phyloP scores from a whole-genome alignment of 495 filamentous ascomycete genomes.

The Talaromyces ruber region DNA sequence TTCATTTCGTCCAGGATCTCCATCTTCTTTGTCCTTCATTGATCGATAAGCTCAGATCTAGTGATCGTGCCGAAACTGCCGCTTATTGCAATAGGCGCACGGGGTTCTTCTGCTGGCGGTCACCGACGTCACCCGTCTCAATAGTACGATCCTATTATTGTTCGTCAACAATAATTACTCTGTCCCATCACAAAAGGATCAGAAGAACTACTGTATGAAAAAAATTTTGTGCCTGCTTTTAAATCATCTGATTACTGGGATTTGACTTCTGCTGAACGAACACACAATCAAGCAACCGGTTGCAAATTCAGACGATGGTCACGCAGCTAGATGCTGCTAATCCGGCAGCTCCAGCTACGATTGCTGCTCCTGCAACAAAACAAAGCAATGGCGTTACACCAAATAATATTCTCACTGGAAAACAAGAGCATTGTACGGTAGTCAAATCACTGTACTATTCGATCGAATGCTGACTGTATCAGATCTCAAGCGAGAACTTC shows the following conservation, averaged over 20 bases:
- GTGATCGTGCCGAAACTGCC: neutral
- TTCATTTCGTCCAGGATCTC: neutral
- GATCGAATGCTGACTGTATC: conserved; percentile 18
- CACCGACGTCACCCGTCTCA: neutral
- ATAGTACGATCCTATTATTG: neutral
- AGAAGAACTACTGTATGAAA: neutral
- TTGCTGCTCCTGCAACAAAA: neutral
- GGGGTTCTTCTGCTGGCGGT: neutral
- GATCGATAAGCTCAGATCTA: neutral
- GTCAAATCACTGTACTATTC: neutral
- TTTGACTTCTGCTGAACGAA: conserved; percentile 14
- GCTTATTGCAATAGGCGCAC: neutral
- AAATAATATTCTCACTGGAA: conserved; percentile 68
- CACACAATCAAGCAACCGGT: conserved; percentile 10
- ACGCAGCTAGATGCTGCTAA: neutral
- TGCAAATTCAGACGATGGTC: neutral
- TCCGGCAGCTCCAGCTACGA: neutral
- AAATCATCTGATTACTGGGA: neutral
- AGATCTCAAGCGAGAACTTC: conserved; percentile 95
- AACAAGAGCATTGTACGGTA: conserved; percentile 90
- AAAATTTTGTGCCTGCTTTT: neutral
- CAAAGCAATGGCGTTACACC: conserved; percentile 17
- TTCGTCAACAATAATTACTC: neutral
- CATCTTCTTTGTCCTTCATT: neutral
- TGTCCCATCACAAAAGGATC: neutral